Base-by-base conservation (phyloP, 306 rosid genomes). In the Vicia sativa region DNA sequence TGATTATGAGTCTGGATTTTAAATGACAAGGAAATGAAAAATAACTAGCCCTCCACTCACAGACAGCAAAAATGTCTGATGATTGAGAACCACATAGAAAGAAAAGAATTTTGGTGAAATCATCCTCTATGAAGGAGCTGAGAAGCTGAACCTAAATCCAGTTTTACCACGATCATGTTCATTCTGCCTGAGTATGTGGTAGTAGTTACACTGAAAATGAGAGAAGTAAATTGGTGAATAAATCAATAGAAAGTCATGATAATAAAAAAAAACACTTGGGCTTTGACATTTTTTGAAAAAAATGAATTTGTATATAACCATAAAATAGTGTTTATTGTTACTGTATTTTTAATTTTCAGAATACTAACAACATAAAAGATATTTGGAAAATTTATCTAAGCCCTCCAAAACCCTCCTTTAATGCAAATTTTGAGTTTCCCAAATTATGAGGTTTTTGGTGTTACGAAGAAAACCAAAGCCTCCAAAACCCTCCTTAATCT, bases 111-210 rank as follows among this genome's bases (percentile, higher is more conserved):
- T 68, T 54, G 23, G 21, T 67, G 11, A 49, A 72, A 68, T 10
- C 65, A 19, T 56, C 63, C 57, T 62, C 79, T 84, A 90, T 28
- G 85, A 86, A 16, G 96, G 92, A 71, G 96, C 86, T 62, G 97
- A 95, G 82, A 95, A 64, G 86, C 91, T 90, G 82, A 95, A 88
- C 75, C 97, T 87, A 79, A 95, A 90, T 74, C 99, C 99, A 54
- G 87, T 79, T 86, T 90, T 90, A 55, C 95, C 96, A 19, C 87
- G 80, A 58, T 95, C 97, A 9, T 82, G 83, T 62, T 82, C 95
- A 71, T 60, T 75, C 76, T 87, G 87, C 92, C 67, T 85, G 73
- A 95, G 86, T 57, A 88, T 67, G 78, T 84, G 59, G 82, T 87
- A 88, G 82, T 74, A 95, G 85, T 95, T 95, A 75, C 89, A 89